These are phyloP conservation scores for Porphyra umbilicalis DNA, from an alignment of 31 red algal genomes.

Conservation along the genomic window DNA sequence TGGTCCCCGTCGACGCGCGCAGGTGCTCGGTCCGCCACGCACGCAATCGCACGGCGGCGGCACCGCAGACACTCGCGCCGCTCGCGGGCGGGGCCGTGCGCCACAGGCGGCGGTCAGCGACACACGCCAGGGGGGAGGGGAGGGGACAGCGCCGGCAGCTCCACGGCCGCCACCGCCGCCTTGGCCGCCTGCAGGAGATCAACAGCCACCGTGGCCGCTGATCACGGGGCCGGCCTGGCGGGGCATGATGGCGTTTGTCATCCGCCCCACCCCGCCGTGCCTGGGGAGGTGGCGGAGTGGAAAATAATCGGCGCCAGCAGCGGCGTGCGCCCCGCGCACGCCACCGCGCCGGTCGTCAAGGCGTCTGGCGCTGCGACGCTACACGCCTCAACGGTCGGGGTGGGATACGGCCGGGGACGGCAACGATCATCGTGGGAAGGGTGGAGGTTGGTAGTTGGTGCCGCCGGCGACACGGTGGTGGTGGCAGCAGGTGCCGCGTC, in stretches of 20 bases:
- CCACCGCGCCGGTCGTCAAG: too few species aligned
- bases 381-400: too few species aligned
- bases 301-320: background rate
- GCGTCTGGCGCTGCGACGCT: too few species aligned
- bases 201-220: background rate
- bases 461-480: too few species aligned
- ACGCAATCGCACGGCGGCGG: background rate
- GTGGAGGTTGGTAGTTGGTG: too few species aligned
- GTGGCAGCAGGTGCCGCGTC: too few species aligned
- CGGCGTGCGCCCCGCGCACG: too few species aligned
- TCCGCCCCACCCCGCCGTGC: background rate
- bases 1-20: too few species aligned
- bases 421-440: too few species aligned
- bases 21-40: background rate
- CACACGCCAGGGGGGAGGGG: background rate
- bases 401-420: too few species aligned
- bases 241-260: background rate
- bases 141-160: background rate
- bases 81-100: background rate
- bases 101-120: background rate
- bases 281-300: background rate
- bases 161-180: background rate
- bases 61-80: background rate
- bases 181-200: background rate
- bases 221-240: background rate